Evolutionary conservation across 805 yeast species (phyloP).

Genomic region (Teunomyces lycoperdinae): DNA sequence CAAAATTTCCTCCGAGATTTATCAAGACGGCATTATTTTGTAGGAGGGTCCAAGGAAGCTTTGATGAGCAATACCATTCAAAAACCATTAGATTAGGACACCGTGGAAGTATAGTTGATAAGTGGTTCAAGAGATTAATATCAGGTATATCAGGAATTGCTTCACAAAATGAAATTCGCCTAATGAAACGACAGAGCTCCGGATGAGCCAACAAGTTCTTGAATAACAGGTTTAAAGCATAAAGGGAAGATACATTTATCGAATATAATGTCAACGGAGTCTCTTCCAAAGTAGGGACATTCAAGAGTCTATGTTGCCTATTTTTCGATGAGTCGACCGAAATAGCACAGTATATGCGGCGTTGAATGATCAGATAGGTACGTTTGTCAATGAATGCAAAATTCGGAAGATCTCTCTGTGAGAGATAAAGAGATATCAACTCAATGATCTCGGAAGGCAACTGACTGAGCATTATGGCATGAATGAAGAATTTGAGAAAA

Average conservation of each 20-base stretch:
- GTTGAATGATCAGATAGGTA: constrained; percentile 4
- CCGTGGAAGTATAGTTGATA: constrained; percentile 3
- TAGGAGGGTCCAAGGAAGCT: constrained; percentile 4
- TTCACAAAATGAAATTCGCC: constrained; percentile 5
- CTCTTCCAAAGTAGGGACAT: neutral
- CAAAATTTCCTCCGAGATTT: constrained; percentile 6
- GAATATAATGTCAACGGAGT: neutral
- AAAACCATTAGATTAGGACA: constrained; percentile 8
- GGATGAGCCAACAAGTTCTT: constrained; percentile 5
- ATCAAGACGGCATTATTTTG: neutral
- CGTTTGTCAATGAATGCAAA: constrained; percentile 7
- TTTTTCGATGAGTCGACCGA: constrained; percentile 10
- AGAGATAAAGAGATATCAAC: constrained; percentile 7
- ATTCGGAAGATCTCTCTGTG: constrained; percentile 10
- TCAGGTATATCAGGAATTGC: constrained; percentile 11
- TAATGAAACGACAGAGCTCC: neutral
- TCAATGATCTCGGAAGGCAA: constrained; percentile 10
- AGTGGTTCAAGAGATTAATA: constrained; percentile 4
- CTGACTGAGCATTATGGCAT: constrained; percentile 1
- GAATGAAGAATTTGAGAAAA: neutral
- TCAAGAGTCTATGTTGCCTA: constrained; percentile 2
- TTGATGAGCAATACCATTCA: constrained; percentile 6
- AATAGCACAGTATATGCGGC: constrained; percentile 7
- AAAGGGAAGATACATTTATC: constrained; percentile 8
- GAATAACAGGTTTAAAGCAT: constrained; percentile 12